Evolutionary conservation across 2,329 filamentous ascomycete species (phyloP), one percentile per base, ranked within the genome.

Genomic region (Epichloe scottii): DNA sequence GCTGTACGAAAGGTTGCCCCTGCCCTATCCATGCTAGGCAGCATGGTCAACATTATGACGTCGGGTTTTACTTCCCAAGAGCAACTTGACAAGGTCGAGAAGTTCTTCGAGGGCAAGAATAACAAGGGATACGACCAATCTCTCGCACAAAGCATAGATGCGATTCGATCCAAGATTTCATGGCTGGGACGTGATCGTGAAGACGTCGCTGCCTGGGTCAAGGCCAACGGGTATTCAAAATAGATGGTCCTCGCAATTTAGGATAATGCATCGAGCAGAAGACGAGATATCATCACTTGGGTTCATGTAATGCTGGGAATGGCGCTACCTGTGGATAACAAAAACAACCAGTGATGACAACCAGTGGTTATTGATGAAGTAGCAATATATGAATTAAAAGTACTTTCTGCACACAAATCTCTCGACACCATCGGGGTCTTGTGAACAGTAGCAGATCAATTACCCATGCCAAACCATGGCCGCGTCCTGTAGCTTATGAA

Each of bases 81-180:
- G 59, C 89, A 95, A 69, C 73, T 91, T 53, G 76, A 81, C 55
- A 78, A 83, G 54, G 82, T 96, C 23, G 76, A 91, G 66, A 72
- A 74, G 5, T 97, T 96, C 77, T 97, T 96, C 64, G 75, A 74
- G 35, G 73, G 77, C 56, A 89, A 87, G 73, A 88, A 87, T 65
- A 94, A 85, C 54, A 95, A 76, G 68, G 79, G 89, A 42, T 97
- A 89, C 62, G 88, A 95, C 63, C 84, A 90, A 65, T 83, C 87
- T 46, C 73, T 97, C 52, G 88, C 89, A n/a, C 91, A 97, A 74
- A 91, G 85, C 66, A 77, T 85, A 58, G 91, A 97, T 66, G 77
- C 83, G 4, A 85, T 96, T 61, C 79, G 80, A 54, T 89, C 89
- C 51, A 97, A 95, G 79, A 56, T 62, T 39, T 59, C 58, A 11